These are phyloP conservation scores for Monosporascus cannonballus DNA, from an alignment of 2,329 filamentous ascomycete species.

Conservation along the genomic window DNA sequence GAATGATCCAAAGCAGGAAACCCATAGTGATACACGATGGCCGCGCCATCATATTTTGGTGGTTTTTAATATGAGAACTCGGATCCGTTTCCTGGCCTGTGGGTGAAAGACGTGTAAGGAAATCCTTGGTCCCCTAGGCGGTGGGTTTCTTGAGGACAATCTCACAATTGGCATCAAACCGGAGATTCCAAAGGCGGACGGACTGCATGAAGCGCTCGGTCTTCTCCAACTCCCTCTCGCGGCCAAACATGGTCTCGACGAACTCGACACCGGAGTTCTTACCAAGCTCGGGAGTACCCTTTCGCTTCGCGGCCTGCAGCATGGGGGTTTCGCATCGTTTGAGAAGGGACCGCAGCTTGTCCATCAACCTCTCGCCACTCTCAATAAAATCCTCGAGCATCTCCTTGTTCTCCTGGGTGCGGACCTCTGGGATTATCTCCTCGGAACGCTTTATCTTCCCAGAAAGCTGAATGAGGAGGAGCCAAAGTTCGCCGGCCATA, in stretches of 20 bases:
- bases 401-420: conserved; percentile 66
- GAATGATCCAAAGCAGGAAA: conserved; percentile 13
- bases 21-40: conserved; percentile 23
- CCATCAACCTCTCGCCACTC: conserved; percentile 78
- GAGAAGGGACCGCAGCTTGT: conserved; percentile 77
- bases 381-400: conserved; percentile 87
- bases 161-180: conserved; percentile 94
- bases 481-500: conserved; percentile 90
- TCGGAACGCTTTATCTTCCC: conserved; percentile 91
- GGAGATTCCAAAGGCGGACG: conserved; percentile 82
- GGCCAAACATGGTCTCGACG: conserved; percentile 90
- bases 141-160: conserved; percentile 67
- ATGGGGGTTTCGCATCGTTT: conserved; percentile 92
- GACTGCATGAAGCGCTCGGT: conserved; percentile 91
- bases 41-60: conserved; percentile 13
- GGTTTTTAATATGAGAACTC: background rate
- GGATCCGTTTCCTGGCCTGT: conserved; percentile 1
- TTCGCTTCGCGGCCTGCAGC: conserved; percentile 78
- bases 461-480: conserved; percentile 86
- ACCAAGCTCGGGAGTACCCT: conserved; percentile 68
- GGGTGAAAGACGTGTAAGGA: background rate
- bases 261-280: conserved; percentile 93
- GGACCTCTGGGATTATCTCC: conserved; percentile 67
- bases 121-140: conserved; percentile 32
- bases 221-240: conserved; percentile 80